These are phyloP conservation scores for Orbilia brochopaga DNA, from an alignment of 2,329 filamentous ascomycete species.

Conservation along the genomic window DNA sequence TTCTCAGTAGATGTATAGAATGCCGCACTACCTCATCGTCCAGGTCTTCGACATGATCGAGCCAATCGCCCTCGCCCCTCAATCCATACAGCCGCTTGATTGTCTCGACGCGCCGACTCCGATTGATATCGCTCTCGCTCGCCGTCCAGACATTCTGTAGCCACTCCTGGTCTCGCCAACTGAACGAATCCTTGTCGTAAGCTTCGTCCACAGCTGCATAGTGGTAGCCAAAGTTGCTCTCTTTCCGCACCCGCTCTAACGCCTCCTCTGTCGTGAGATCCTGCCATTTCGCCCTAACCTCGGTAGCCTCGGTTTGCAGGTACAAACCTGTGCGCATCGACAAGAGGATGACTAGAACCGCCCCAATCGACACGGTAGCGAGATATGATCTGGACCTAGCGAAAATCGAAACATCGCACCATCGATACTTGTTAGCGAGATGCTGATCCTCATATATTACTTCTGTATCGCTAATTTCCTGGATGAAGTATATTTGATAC, in stretches of 20 bases:
- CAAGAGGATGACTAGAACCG: conserved; percentile 33
- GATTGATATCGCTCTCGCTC: conserved; percentile 21
- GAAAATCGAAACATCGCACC: conserved; percentile 15
- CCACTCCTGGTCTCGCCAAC: conserved; percentile 20
- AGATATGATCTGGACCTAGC: conserved; percentile 38
- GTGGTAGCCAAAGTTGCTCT: conserved; percentile 37
- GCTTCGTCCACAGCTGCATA: conserved; percentile 41
- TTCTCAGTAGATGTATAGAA: no score
- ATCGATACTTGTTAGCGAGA: conserved; percentile 1
- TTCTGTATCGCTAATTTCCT: no score
- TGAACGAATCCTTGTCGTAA: conserved; percentile 26
- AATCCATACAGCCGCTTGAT: conserved; percentile 35
- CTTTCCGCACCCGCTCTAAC: conserved; percentile 33
- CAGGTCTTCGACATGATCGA: conserved; percentile 33
- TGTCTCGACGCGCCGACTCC: conserved; percentile 22
- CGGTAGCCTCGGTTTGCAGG: conserved; percentile 23
- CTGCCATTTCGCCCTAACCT: conserved; percentile 23
- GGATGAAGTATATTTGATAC: no score
- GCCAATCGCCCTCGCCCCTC: conserved; percentile 37
- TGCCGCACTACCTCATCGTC: conserved; percentile 36
- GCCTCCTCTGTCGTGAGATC: conserved; percentile 45
- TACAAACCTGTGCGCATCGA: conserved; percentile 47
- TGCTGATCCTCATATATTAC: neutral
- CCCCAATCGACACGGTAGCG: conserved; percentile 42
- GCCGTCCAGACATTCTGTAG: conserved; percentile 12